phyloP scores from a whole-genome alignment of 768 basidiomycete species.

The Collybia mongolica region DNA sequence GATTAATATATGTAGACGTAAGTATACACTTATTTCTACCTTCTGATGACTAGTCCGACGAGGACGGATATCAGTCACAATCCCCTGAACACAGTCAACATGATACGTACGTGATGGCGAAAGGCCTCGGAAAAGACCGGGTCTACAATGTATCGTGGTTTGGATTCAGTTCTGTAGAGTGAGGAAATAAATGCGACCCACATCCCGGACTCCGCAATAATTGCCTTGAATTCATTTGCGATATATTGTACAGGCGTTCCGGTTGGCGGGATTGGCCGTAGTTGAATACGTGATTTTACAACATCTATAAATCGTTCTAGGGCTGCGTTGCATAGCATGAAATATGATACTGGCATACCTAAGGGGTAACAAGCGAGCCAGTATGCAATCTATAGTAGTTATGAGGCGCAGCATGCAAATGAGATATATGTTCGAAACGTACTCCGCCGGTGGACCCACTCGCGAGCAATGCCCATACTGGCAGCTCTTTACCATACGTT shows the following conservation, averaged over 20 bases:
- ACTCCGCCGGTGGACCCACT: conserved; percentile 86
- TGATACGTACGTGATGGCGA: conserved; percentile 70
- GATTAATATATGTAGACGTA: not conserved
- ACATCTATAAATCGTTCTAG: conserved; percentile 53
- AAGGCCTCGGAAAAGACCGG: conserved; percentile 70
- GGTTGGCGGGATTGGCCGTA: conserved; percentile 69
- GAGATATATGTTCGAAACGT: conserved; percentile 27
- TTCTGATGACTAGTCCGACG: conserved; percentile 55
- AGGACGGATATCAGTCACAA: not conserved
- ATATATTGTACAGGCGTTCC: conserved; percentile 81
- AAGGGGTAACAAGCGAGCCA: conserved; percentile 95
- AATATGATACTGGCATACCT: conserved; percentile 36
- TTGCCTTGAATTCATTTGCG: conserved; percentile 57
- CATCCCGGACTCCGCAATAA: conserved; percentile 74
- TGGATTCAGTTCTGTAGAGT: not conserved
- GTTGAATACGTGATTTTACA: conserved; percentile 87
- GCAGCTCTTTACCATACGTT: conserved; percentile 63
- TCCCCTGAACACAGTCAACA: not conserved
- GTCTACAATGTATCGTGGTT: conserved; percentile 26
- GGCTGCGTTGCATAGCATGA: not conserved
- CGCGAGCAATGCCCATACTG: conserved; percentile 82
- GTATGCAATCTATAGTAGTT: conserved; percentile 65
- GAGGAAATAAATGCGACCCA: conserved; percentile 34
- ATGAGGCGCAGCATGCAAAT: not conserved
- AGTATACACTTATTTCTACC: conserved; percentile 31